Evolutionary conservation across 768 basidiomycete genomes (phyloP).

Genomic region (Trametes coccinea): DNA sequence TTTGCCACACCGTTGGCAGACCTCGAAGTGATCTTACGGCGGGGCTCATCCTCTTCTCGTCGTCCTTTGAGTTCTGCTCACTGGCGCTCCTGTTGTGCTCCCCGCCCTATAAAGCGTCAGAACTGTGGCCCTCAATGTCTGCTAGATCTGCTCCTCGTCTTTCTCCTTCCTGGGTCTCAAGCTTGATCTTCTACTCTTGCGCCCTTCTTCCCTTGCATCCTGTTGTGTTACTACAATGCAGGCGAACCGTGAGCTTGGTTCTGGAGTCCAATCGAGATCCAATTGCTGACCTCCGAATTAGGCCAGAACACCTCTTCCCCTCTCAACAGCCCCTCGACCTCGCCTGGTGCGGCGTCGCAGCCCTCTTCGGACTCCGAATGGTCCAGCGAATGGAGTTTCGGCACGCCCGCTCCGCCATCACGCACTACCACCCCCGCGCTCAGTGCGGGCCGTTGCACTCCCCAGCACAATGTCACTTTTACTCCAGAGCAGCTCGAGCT

Average conservation of each 20-base stretch:
- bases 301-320: slow-evolving; percentile 13
- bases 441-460: slow-evolving; percentile 4
- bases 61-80: slow-evolving; percentile 16
- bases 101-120: slow-evolving; percentile 7
- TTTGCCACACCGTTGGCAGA: neutral
- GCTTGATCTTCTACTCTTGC: neutral
- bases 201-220: neutral
- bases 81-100: slow-evolving; percentile 1
- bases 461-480: neutral
- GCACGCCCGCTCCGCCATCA: slow-evolving; percentile 10
- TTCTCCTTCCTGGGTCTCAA: slow-evolving; percentile 4
- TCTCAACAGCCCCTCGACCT: slow-evolving; percentile 9
- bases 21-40: slow-evolving; percentile 12
- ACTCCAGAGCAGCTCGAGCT: slow-evolving; percentile 10
- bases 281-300: neutral
- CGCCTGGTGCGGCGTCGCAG: slow-evolving; percentile 16
- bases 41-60: slow-evolving; percentile 3
- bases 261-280: neutral
- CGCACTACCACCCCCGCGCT: slow-evolving; percentile 12
- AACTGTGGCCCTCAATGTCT: slow-evolving; percentile 2
- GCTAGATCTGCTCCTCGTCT: neutral
- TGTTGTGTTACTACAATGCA: slow-evolving; percentile 10
- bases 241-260: slow-evolving; percentile 7
- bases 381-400: slow-evolving; percentile 2
- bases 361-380: slow-evolving; percentile 8